Conservation (phyloP, 225 moss, liverwort and hornwort genomes). For the Bryum argenteum region DNA sequence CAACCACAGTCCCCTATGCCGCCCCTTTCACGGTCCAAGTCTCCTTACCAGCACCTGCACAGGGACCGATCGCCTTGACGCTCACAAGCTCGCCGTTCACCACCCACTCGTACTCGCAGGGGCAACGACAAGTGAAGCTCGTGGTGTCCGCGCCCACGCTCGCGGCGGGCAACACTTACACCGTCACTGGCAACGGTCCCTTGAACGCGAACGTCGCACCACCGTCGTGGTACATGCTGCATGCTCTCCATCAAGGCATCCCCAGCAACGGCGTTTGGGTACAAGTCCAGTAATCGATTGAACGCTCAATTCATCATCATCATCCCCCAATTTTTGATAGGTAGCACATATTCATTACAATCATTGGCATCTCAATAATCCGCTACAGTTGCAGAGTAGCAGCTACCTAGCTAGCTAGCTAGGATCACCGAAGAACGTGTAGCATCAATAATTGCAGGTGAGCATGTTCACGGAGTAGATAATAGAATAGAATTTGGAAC, state of each 20-base stretch:
- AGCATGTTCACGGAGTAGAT: neutral
- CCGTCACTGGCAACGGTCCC: conserved; percentile 55
- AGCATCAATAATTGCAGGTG: conserved; percentile 29
- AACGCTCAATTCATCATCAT: neutral
- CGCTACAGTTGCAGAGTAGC: no score
- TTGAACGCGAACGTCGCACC: conserved; percentile 60
- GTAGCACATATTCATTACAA: conserved; percentile 31
- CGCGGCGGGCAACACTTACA: conserved; percentile 32
- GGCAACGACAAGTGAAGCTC: conserved; percentile 80
- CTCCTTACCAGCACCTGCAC: conserved; percentile 34
- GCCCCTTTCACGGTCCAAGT: conserved; percentile 48
- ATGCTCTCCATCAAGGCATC: conserved; percentile 64
- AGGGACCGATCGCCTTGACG: conserved; percentile 49
- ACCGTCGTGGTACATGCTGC: conserved; percentile 78
- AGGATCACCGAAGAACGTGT: neutral
- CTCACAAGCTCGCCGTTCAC: conserved; percentile 72
- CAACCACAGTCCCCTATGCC: conserved; percentile 41
- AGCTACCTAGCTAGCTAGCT: neutral
- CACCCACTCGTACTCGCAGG: conserved; percentile 81
- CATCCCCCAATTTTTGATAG: conserved; percentile 21
- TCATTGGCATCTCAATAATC: conserved; percentile 27
- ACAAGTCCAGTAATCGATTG: conserved; percentile 29
- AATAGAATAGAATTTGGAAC: no score
- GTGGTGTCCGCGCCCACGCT: conserved; percentile 37
- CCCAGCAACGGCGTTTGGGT: conserved; percentile 74